Conservation (phyloP, 2,329 filamentous ascomycete species). For the Xylaria arbuscula region DNA sequence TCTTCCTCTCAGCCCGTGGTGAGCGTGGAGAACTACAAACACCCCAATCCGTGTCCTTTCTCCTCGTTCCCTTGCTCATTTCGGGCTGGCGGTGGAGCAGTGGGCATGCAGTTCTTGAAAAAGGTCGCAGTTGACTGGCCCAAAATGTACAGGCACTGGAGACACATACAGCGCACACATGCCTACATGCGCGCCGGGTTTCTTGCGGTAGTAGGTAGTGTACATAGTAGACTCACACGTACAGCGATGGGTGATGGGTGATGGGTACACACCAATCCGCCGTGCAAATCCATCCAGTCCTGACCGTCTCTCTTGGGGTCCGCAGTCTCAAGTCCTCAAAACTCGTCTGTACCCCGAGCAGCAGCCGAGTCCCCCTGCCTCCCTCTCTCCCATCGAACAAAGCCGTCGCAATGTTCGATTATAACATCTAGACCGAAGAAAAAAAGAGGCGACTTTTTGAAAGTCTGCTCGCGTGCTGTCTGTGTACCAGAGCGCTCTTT, state of each 20-base stretch:
- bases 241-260: no score
- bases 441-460: constrained; percentile 58
- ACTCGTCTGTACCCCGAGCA: constrained; percentile 51
- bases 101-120: constrained; percentile 36
- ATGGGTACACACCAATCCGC: constrained; percentile 34
- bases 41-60: constrained; percentile 19
- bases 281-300: constrained; percentile 33
- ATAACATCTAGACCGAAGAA: constrained; percentile 60
- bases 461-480: constrained; percentile 62
- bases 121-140: constrained; percentile 31
- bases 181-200: constrained; percentile 8
- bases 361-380: constrained; percentile 49
- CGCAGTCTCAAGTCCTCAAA: constrained; percentile 49
- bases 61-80: constrained; percentile 28
- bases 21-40: constrained; percentile 1
- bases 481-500: constrained; percentile 36
- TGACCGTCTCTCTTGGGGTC: constrained; percentile 40
- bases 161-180: constrained; percentile 38
- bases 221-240: constrained; percentile 16
- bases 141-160: constrained; percentile 30
- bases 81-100: constrained; percentile 31
- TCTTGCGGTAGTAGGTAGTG: not conserved
- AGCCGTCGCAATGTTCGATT: constrained; percentile 66
- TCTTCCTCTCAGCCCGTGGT: constrained; percentile 20
- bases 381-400: constrained; percentile 59